Conservation (phyloP, 208 protist genomes). For the Acanthamoeba royreba region DNA sequence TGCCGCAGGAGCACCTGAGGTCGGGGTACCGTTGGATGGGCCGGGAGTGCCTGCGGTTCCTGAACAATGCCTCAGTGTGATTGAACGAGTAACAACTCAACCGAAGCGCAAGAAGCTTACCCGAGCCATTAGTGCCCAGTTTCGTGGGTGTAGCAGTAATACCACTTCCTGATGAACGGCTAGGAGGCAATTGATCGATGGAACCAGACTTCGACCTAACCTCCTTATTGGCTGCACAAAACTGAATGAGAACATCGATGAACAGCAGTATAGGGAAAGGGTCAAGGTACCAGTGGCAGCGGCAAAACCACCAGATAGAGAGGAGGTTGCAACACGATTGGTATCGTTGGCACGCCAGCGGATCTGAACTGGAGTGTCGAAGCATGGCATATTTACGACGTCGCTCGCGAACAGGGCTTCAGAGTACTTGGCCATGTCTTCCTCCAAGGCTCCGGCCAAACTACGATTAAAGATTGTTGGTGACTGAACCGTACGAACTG, state of each 20-base stretch:
- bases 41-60: not conserved
- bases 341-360: not conserved
- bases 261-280: too few species aligned
- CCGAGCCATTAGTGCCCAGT: too few species aligned
- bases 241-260: not conserved
- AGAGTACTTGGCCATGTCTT: not conserved
- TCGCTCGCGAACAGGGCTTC: not conserved
- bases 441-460: not conserved
- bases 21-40: too few species aligned
- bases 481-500: not conserved
- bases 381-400: not conserved
- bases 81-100: too few species aligned
- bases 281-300: not conserved
- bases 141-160: too few species aligned
- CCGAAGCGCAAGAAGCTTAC: too few species aligned
- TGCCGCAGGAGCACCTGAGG: not conserved
- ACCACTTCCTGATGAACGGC: too few species aligned
- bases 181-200: not conserved
- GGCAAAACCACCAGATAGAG: not conserved
- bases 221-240: not conserved
- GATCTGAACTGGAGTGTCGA: not conserved
- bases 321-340: not conserved
- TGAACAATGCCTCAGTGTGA: too few species aligned
- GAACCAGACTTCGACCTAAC: not conserved
- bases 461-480: not conserved